Conservation (phyloP, 768 basidiomycete genomes). For the Trametes cubensis region DNA sequence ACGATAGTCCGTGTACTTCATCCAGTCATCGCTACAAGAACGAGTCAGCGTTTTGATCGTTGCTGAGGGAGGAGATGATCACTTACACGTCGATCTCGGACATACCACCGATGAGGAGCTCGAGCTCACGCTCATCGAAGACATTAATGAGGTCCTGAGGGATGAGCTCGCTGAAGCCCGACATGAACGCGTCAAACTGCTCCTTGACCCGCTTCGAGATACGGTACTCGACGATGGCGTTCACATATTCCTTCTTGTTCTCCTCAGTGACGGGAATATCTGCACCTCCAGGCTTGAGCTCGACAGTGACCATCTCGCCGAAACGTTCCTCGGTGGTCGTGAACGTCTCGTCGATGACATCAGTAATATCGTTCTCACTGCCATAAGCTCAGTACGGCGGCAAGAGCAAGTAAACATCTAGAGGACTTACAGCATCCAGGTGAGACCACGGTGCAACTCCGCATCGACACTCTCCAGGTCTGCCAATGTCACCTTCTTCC, state of each 20-base stretch:
- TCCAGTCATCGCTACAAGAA: constrained; percentile 84
- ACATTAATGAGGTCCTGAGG: constrained; percentile 98
- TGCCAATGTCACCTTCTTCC: constrained; percentile 92
- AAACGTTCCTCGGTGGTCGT: constrained; percentile 97
- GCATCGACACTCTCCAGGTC: constrained; percentile 97
- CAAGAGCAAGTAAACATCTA: background rate
- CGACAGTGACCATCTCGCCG: constrained; percentile 96
- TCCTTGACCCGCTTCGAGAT: constrained; percentile 97
- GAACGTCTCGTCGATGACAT: constrained; percentile 97
- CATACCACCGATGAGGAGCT: constrained; percentile 98
- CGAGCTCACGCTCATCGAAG: constrained; percentile 97
- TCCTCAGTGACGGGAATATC: constrained; percentile 91
- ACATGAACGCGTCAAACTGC: constrained; percentile 99
- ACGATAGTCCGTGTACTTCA: constrained; percentile 98
- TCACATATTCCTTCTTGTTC: constrained; percentile 99
- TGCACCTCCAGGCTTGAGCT: constrained; percentile 86
- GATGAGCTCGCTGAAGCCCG: constrained; percentile 99
- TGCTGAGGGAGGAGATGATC: background rate
- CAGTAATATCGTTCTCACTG: constrained; percentile 98
- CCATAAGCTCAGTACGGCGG: constrained; percentile 22
- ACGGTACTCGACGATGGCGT: constrained; percentile 92
- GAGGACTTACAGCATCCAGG: constrained; percentile 92
- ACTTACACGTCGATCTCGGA: constrained; percentile 98
- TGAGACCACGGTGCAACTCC: constrained; percentile 91
- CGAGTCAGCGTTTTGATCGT: constrained; percentile 9